Percentiles rank a stretch among this genome's conserved stretches.
Evolutionary conservation across 176 grass and related monocot genomes (phyloP).

Genomic region (sorghum (Sorghum bicolor)): Sorghum_bicolor_NCBIv3 NC_012876.2:6459501-6460000

Average conservation of each 20-base stretch:
- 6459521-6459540: too few species aligned
- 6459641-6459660: too few species aligned
- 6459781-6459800: slow-evolving; percentile 74
- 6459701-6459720: slow-evolving; percentile 1
- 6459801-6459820: slow-evolving; percentile 84
- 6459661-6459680: too few species aligned
- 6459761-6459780: slow-evolving; percentile 81
- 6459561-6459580: too few species aligned
- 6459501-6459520: too few species aligned
- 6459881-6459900: background rate
- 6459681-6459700: too few species aligned
- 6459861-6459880: background rate
- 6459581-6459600: too few species aligned
- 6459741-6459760: slow-evolving; percentile 87
- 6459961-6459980: slow-evolving; percentile 51
- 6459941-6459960: slow-evolving; percentile 77
- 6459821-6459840: background rate
- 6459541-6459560: too few species aligned
- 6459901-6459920: background rate
- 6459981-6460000: slow-evolving; percentile 65
- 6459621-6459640: too few species aligned
- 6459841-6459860: background rate
- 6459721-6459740: slow-evolving; percentile 77
- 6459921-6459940: slow-evolving; percentile 65
- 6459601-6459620: too few species aligned